These are phyloP conservation scores for Rugonectria rugulosa DNA, from an alignment of 2,329 filamentous ascomycete genomes.

Conservation along the genomic window DNA sequence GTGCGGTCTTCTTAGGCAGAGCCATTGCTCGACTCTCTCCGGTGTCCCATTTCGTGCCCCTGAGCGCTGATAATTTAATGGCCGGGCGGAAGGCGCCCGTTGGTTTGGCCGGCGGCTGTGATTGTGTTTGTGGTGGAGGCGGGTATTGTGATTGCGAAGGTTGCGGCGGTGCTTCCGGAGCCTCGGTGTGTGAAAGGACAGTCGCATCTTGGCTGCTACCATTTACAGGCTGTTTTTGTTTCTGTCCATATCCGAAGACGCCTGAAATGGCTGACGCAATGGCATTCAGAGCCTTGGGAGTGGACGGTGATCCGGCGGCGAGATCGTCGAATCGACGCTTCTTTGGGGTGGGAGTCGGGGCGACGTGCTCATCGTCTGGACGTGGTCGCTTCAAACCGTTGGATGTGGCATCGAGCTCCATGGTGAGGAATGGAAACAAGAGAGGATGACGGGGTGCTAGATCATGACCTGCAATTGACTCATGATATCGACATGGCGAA, in stretches of 20 bases:
- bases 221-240: slow-evolving; percentile 20
- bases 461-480: slow-evolving; percentile 3
- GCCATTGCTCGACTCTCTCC: slow-evolving; percentile 32
- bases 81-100: slow-evolving; percentile 40
- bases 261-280: slow-evolving; percentile 44
- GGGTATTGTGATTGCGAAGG: slow-evolving; percentile 18
- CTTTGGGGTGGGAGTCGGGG: slow-evolving; percentile 42
- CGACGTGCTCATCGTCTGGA: slow-evolving; percentile 31
- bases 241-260: slow-evolving; percentile 35
- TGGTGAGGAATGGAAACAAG: slow-evolving; percentile 15
- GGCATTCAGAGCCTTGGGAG: slow-evolving; percentile 41
- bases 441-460: slow-evolving; percentile 10
- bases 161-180: slow-evolving; percentile 10
- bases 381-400: slow-evolving; percentile 36
- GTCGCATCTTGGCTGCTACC: slow-evolving; percentile 1
- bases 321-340: slow-evolving; percentile 43
- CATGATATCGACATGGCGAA: slow-evolving; percentile 29
- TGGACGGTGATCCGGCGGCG: slow-evolving; percentile 34
- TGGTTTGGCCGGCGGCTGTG: slow-evolving; percentile 22
- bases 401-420: slow-evolving; percentile 38
- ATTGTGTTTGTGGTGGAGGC: slow-evolving; percentile 19
- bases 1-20: slow-evolving; percentile 34
- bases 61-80: slow-evolving; percentile 47
- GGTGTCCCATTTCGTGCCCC: slow-evolving; percentile 49
- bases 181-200: slow-evolving; percentile 4